Evolutionary conservation across 2,329 filamentous ascomycete species (phyloP).

Genomic region (Cercospora berteroae): DNA sequence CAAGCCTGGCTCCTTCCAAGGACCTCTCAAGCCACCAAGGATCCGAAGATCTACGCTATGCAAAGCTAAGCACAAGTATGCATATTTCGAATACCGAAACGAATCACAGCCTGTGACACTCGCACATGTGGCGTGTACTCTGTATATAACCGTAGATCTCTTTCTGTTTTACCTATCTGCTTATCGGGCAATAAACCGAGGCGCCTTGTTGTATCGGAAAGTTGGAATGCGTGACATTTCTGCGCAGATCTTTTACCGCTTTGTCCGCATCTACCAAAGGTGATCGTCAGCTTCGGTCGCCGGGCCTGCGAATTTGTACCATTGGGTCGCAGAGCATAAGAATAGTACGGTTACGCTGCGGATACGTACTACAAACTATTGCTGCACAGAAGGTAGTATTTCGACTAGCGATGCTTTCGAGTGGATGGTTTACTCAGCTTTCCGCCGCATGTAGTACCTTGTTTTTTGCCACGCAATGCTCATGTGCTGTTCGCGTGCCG

Average conservation of each 20-base stretch:
- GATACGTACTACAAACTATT: neutral
- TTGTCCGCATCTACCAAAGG: neutral
- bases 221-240: neutral
- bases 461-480: conserved; percentile 1
- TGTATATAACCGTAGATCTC: neutral
- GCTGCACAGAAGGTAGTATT: neutral
- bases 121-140: neutral
- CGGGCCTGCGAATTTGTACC: neutral
- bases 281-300: conserved; percentile 3
- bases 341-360: neutral
- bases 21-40: neutral
- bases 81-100: neutral
- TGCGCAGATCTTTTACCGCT: neutral
- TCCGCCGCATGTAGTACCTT: neutral
- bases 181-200: neutral
- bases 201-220: neutral
- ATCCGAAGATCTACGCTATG: neutral
- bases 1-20: neutral
- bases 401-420: neutral
- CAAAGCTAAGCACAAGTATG: conserved; percentile 1
- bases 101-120: neutral
- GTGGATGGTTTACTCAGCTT: neutral
- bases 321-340: neutral
- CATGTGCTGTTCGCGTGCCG: conserved; percentile 9
- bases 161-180: neutral